phyloP scores from a whole-genome alignment of 768 basidiomycete genomes.

The Sporobolomyces pararoseus region DNA sequence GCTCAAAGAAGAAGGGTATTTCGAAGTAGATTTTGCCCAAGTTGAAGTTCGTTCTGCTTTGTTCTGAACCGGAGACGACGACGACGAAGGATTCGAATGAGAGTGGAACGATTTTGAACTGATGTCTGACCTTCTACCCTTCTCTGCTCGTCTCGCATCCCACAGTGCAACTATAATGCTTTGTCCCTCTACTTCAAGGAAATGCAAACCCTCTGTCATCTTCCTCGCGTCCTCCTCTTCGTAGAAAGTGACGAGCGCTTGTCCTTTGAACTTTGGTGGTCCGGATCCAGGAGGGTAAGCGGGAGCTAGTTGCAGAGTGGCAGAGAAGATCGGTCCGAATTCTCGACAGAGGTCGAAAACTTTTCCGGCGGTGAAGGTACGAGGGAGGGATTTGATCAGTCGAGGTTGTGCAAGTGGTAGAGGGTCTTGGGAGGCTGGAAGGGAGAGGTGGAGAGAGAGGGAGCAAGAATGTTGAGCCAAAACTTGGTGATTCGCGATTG shows the following conservation, averaged over 20 bases:
- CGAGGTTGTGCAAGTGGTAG: slow-evolving; percentile 72
- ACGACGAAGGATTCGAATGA: neutral
- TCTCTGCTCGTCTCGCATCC: slow-evolving; percentile 17
- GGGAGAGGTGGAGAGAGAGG: slow-evolving; percentile 49
- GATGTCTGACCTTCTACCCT: slow-evolving; percentile 1
- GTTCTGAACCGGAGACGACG: neutral
- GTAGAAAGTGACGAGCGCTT: slow-evolving; percentile 27
- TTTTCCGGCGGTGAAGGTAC: slow-evolving; percentile 62
- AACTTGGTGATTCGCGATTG: slow-evolving; percentile 14
- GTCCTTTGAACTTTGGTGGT: slow-evolving; percentile 21
- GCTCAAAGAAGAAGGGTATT: neutral
- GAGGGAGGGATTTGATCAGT: slow-evolving; percentile 77
- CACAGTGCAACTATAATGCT: slow-evolving; percentile 23
- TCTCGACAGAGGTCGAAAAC: slow-evolving; percentile 81
- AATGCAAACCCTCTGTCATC: slow-evolving; percentile 33
- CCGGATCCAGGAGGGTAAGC: neutral
- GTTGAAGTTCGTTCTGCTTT: neutral
- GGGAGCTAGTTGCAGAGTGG: slow-evolving; percentile 21
- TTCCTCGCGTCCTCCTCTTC: slow-evolving; percentile 47
- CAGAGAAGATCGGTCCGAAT: slow-evolving; percentile 63
- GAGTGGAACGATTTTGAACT: neutral
- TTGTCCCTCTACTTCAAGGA: slow-evolving; percentile 28
- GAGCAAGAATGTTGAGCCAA: neutral
- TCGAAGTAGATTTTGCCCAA: slow-evolving; percentile 9
- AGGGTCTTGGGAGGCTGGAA: slow-evolving; percentile 55